A percentile compares a stretch with the other conserved stretches of the same genome.
These are phyloP conservation scores for Catenaria anguillulae DNA, from an alignment of 371 early-diverging fungal species.

Conservation along the genomic window DNA sequence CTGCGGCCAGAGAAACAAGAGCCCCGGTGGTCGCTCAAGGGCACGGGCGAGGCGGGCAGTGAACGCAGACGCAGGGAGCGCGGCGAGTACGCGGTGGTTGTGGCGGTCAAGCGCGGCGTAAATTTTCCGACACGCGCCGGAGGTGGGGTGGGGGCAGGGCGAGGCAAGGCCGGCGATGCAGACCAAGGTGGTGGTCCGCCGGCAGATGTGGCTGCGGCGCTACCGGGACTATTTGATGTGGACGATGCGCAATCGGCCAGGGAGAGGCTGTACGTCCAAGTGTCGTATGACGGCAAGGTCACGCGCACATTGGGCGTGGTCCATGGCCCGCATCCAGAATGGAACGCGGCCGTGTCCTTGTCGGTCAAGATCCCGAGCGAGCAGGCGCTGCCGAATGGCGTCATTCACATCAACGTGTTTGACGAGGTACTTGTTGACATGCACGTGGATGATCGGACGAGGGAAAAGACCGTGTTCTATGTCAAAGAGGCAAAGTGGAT, in stretches of 20 bases:
- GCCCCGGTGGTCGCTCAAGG: neutral
- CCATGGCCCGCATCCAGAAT: constrained; percentile 1
- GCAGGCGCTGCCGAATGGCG: neutral
- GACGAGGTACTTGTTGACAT: constrained; percentile 4
- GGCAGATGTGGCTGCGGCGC: neutral
- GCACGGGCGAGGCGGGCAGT: no score
- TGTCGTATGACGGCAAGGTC: neutral
- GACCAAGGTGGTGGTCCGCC: no score
- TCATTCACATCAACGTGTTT: constrained; percentile 3
- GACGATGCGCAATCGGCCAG: neutral
- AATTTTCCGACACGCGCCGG: neutral
- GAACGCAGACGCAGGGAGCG: neutral
- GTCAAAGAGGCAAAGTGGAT: constrained; percentile 2
- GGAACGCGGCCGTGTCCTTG: neutral
- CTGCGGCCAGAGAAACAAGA: neutral
- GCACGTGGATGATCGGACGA: constrained; percentile 1
- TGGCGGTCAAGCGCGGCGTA: neutral
- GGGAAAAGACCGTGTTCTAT: neutral
- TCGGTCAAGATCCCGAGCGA: neutral
- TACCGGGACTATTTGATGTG: neutral
- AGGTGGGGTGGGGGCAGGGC: no score
- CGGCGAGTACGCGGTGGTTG: neutral
- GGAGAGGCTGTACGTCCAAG: neutral
- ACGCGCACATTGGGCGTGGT: neutral
- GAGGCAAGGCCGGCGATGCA: no score